Conservation (phyloP, 257 asterid genomes). For the Ehretia macrophylla region DNA sequence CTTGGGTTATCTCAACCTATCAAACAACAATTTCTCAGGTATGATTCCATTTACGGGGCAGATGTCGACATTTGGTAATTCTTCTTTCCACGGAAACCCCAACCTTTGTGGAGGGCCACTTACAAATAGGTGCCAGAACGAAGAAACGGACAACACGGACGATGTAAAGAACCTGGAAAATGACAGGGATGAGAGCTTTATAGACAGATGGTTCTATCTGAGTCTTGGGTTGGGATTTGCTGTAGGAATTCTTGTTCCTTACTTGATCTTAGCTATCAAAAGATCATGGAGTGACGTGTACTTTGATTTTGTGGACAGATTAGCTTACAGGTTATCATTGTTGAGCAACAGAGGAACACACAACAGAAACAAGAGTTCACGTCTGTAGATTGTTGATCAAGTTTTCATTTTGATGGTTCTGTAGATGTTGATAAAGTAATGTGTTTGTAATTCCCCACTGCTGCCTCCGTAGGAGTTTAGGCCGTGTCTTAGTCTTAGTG, state of each 20-base stretch:
- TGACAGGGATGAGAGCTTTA: conserved; percentile 14
- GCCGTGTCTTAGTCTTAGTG: no score
- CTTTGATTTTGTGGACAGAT: conserved; percentile 31
- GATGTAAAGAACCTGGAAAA: conserved; percentile 5
- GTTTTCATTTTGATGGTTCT: background rate
- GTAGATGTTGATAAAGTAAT: no score
- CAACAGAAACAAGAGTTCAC: background rate
- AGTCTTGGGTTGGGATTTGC: conserved; percentile 51
- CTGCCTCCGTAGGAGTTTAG: no score
- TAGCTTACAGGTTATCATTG: conserved; percentile 11
- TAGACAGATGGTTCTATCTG: conserved; percentile 40
- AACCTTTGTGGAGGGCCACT: conserved; percentile 50
- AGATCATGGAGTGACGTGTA: conserved; percentile 40
- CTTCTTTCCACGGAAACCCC: conserved; percentile 36
- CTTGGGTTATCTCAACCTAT: conserved; percentile 38
- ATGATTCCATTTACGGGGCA: conserved; percentile 43
- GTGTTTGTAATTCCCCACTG: no score
- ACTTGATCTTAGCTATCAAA: conserved; percentile 17
- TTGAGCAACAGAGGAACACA: conserved; percentile 1
- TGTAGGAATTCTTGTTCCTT: conserved; percentile 38
- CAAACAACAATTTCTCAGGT: conserved; percentile 45
- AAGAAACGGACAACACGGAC: conserved; percentile 15
- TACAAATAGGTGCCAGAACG: conserved; percentile 20
- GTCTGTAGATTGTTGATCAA: background rate
- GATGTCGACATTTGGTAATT: conserved; percentile 37